Evolutionary conservation across 306 rosid species (phyloP).

Genomic region (Castanopsis chinensis): DNA sequence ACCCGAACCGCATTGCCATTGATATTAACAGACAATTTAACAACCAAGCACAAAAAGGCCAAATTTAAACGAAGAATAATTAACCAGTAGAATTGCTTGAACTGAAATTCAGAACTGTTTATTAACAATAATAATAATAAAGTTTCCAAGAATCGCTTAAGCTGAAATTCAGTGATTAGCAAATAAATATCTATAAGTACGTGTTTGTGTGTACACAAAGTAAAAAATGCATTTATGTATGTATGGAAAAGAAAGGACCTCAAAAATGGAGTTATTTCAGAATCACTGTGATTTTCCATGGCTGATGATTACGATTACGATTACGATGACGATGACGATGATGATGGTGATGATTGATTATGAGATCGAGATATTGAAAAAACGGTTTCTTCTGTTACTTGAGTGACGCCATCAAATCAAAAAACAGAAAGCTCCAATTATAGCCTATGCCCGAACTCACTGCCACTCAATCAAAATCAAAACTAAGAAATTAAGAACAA

Average conservation of each 20-base stretch:
- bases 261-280: constrained; percentile 37
- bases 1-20: too few relatives aligned
- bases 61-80: too few relatives aligned
- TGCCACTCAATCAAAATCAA: neutral
- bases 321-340: neutral
- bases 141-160: neutral
- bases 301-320: constrained; percentile 1
- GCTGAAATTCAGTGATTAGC: neutral
- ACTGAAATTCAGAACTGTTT: too few relatives aligned
- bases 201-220: neutral
- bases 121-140: too few relatives aligned
- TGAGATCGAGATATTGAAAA: neutral
- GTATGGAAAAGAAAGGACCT: constrained; percentile 43
- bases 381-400: neutral
- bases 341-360: neutral
- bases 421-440: neutral
- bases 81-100: too few relatives aligned
- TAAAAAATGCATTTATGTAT: too few relatives aligned
- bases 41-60: too few relatives aligned
- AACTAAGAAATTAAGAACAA: neutral
- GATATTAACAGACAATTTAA: too few relatives aligned
- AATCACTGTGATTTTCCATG: constrained; percentile 69
- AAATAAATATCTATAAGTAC: neutral
- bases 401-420: constrained; percentile 16
- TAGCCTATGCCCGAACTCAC: neutral